These are phyloP conservation scores for Penicillium silybi DNA, from an alignment of 495 filamentous ascomycete species.

Conservation along the genomic window DNA sequence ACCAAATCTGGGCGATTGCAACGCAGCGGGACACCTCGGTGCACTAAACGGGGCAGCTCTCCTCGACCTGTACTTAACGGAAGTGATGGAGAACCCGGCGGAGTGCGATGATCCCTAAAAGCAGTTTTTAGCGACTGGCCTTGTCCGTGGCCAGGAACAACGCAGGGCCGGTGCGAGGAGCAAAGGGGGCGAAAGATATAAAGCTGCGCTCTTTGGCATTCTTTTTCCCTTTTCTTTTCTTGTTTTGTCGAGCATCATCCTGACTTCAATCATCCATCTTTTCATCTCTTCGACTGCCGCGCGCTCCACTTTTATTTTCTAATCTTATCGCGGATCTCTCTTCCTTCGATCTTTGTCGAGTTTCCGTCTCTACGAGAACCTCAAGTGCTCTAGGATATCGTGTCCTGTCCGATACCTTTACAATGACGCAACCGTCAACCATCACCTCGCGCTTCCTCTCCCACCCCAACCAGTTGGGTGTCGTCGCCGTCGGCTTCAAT, in stretches of 20 bases:
- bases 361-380: not conserved
- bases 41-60: conserved; percentile 37
- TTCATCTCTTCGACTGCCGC: not conserved
- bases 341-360: conserved; percentile 3
- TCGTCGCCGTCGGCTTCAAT: conserved; percentile 95
- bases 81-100: conserved; percentile 34
- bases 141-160: conserved; percentile 14
- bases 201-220: conserved; percentile 7
- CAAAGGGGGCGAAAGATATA: conserved; percentile 8
- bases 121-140: conserved; percentile 46
- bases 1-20: conserved; percentile 9
- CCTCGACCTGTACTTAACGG: conserved; percentile 52
- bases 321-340: conserved; percentile 28
- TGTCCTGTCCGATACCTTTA: conserved; percentile 4
- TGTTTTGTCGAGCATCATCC: not conserved
- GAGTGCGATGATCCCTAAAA: conserved; percentile 44
- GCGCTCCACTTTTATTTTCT: conserved; percentile 22
- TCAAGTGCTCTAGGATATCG: not conserved
- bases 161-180: conserved; percentile 8
- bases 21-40: conserved; percentile 16
- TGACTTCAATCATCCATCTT: not conserved
- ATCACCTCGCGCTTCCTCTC: conserved; percentile 79
- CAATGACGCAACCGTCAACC: conserved; percentile 60
- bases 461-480: conserved; percentile 71
- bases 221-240: conserved; percentile 1